A percentile compares a stretch with the other conserved stretches of the same genome.
phyloP scores from a whole-genome alignment of 2,329 filamentous ascomycete genomes.

The Tolypocladium pustulatum region DNA sequence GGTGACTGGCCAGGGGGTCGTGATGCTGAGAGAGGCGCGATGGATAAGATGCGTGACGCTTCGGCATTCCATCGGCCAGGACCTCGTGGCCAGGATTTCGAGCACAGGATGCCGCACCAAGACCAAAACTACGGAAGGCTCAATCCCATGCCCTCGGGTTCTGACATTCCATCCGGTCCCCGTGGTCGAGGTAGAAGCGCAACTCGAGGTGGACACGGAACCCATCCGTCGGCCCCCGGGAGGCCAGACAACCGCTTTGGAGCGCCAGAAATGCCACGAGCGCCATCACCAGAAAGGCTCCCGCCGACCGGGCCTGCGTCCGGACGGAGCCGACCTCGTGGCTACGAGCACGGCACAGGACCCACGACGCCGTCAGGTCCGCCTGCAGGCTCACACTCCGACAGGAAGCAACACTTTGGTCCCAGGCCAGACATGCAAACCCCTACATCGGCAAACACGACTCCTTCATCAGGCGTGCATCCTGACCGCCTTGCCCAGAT shows the following conservation, averaged over 20 bases:
- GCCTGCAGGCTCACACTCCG: constrained; percentile 22
- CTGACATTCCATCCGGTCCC: constrained; percentile 45
- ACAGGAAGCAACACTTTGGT: constrained; percentile 30
- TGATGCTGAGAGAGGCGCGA: constrained; percentile 17
- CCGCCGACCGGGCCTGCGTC: constrained; percentile 44
- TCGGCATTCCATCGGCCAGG: constrained; percentile 25
- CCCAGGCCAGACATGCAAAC: constrained; percentile 12
- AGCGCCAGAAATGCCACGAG: constrained; percentile 27
- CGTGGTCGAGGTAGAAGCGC: constrained; percentile 37
- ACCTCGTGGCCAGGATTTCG: constrained; percentile 30
- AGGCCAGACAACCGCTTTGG: constrained; percentile 33
- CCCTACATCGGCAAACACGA: constrained; percentile 12
- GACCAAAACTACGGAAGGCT: constrained; percentile 55
- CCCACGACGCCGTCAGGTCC: constrained; percentile 18
- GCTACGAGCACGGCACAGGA: constrained; percentile 25
- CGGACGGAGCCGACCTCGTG: constrained; percentile 33
- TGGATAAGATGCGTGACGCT: constrained; percentile 30
- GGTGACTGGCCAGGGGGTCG: constrained; percentile 30
- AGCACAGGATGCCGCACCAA: constrained; percentile 40
- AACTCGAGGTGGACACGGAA: constrained; percentile 23
- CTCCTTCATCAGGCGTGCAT: constrained; percentile 28
- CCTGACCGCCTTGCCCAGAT: constrained; percentile 41
- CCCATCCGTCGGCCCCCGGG: constrained; percentile 23
- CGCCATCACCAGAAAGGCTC: constrained; percentile 37
- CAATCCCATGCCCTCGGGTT: constrained; percentile 36